Conservation (phyloP, 176 grass and related monocot species). For the Paspalum notatum region DNA sequence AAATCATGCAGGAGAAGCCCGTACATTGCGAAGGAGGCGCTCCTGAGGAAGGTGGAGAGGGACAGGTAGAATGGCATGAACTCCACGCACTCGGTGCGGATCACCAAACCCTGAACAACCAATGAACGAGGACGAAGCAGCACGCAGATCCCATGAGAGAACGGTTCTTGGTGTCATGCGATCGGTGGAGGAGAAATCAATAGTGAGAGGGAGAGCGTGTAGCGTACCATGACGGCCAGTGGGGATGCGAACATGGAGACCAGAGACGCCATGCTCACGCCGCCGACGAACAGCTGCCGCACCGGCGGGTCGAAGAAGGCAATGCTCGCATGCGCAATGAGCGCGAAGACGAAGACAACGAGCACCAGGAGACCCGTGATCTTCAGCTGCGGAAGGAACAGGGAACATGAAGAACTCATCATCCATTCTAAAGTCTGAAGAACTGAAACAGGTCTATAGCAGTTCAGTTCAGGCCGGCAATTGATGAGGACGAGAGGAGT, state of each 20-base stretch:
- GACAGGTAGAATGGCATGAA: slow-evolving; percentile 96
- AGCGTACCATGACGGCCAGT: slow-evolving; percentile 66
- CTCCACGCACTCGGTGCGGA: slow-evolving; percentile 81
- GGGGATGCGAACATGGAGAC: slow-evolving; percentile 89
- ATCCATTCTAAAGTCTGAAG: not conserved
- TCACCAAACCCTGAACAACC: slow-evolving; percentile 71
- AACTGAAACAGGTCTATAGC: not conserved
- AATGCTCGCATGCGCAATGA: slow-evolving; percentile 44
- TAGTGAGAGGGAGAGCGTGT: not conserved
- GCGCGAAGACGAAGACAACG: slow-evolving; percentile 40
- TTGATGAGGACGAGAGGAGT: not conserved
- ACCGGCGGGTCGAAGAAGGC: slow-evolving; percentile 51
- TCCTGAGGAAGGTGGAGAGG: slow-evolving; percentile 73
- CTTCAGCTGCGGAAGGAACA: slow-evolving; percentile 50
- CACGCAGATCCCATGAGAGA: not conserved
- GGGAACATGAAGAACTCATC: not conserved
- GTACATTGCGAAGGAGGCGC: slow-evolving; percentile 63
- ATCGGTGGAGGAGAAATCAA: not conserved
- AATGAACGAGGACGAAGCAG: not conserved
- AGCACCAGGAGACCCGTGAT: slow-evolving; percentile 52
- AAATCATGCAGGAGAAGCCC: slow-evolving; percentile 64
- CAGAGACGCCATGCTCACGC: slow-evolving; percentile 55
- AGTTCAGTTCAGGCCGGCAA: not conserved
- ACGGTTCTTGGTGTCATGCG: too few relatives aligned
- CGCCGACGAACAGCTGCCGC: slow-evolving; percentile 64